Evolutionary conservation across 106 monocot species (phyloP).

Genomic region (Amphibolis antarctica): DNA sequence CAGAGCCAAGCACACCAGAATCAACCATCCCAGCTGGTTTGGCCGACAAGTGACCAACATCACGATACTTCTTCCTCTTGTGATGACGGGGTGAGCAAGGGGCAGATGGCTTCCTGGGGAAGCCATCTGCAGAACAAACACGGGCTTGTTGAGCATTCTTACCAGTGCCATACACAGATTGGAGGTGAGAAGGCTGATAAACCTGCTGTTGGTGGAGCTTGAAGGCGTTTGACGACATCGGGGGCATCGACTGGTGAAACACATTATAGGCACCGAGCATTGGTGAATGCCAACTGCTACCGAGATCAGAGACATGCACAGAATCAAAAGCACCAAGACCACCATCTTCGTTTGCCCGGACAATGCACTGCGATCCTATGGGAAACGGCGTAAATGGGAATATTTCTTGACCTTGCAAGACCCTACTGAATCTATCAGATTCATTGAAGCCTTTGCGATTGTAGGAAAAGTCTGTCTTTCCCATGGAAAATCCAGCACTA

Average conservation of each 20-base stretch:
- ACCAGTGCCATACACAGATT: background rate
- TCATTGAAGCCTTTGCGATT: conserved; percentile 64
- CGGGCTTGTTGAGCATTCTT: background rate
- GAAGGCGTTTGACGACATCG: conserved; percentile 17
- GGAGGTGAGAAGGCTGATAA: conserved; percentile 1
- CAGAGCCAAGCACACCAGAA: background rate
- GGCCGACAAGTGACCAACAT: background rate
- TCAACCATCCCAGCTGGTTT: background rate
- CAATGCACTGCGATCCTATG: conserved; percentile 12
- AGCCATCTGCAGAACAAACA: background rate
- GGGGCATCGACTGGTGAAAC: background rate
- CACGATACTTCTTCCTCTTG: background rate
- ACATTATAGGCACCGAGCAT: background rate
- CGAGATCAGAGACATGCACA: background rate
- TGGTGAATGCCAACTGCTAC: background rate
- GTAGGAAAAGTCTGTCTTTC: conserved; percentile 30
- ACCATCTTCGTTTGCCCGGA: conserved; percentile 7
- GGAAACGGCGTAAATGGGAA: conserved; percentile 20
- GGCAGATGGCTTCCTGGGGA: background rate
- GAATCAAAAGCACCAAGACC: conserved; percentile 1
- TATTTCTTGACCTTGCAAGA: conserved; percentile 99
- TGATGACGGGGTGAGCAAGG: background rate
- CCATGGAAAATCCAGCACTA: conserved; percentile 18
- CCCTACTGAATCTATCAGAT: conserved; percentile 80
- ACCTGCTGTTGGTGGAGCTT: conserved; percentile 6